These are phyloP conservation scores for Sporobolus alterniflorus DNA, from an alignment of 202 grass and related monocot species.

Conservation along the genomic window DNA sequence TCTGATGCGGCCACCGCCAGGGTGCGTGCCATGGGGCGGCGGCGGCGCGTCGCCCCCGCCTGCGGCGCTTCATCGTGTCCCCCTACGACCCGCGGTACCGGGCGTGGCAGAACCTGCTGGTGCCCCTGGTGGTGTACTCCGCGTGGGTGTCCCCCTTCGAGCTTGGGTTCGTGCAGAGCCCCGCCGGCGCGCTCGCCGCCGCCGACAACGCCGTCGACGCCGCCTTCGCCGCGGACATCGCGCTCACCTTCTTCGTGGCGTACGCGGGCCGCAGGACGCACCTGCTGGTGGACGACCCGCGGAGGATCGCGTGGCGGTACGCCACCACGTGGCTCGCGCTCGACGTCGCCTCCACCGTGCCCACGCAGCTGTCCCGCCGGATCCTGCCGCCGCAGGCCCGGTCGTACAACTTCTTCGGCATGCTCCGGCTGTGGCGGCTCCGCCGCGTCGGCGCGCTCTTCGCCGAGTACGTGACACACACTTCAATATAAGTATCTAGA, in stretches of 20 bases:
- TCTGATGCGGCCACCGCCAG: background rate
- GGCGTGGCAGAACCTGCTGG: conserved; percentile 58
- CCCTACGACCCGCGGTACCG: conserved; percentile 66
- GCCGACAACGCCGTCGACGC: conserved; percentile 65
- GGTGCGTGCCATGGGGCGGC: background rate
- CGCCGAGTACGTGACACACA: conserved; percentile 43
- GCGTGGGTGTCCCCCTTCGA: conserved; percentile 88
- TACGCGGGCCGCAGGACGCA: conserved; percentile 45
- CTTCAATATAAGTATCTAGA: too few species aligned
- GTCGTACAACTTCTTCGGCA: conserved; percentile 76
- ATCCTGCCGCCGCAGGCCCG: conserved; percentile 38
- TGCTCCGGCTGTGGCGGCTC: conserved; percentile 88
- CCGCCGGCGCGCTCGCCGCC: conserved; percentile 36
- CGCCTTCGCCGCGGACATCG: conserved; percentile 77
- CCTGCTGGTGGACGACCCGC: conserved; percentile 48
- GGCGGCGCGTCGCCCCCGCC: conserved; percentile 10
- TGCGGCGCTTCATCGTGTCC: conserved; percentile 53
- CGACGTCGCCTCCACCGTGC: conserved; percentile 74
- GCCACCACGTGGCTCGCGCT: conserved; percentile 68
- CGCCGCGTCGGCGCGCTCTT: conserved; percentile 73
- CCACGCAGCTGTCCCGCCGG: conserved; percentile 43
- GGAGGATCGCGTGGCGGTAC: conserved; percentile 65
- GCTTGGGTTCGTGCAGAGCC: conserved; percentile 56
- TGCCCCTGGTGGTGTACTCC: conserved; percentile 69
- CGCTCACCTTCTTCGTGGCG: conserved; percentile 84